These are phyloP conservation scores for Solanum pennellii DNA, from an alignment of 257 asterid species.

Conservation along the genomic window DNA sequence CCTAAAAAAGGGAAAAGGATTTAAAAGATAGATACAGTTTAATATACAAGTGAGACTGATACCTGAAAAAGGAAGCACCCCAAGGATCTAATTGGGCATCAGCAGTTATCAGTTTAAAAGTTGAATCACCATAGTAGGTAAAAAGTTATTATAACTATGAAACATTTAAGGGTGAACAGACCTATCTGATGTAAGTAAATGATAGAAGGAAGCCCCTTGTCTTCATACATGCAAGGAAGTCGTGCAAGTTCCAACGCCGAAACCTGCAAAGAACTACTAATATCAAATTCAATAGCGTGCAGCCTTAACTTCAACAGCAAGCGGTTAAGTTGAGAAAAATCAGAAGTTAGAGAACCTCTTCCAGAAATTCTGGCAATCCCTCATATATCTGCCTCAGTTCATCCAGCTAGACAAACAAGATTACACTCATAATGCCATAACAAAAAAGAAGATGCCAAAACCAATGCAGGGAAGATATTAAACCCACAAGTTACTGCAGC, in stretches of 20 bases:
- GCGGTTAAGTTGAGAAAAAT: conserved; percentile 1
- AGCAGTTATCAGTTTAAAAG: not conserved
- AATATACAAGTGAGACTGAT: not conserved
- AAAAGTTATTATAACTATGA: not conserved
- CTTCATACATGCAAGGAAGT: conserved; percentile 56
- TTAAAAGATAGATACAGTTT: not conserved
- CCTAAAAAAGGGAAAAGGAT: not conserved
- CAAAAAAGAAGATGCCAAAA: not conserved
- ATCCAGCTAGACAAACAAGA: conserved; percentile 64
- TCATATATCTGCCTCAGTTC: conserved; percentile 97
- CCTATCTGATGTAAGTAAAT: conserved; percentile 93
- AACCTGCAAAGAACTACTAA: conserved; percentile 42
- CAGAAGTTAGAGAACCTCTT: conserved; percentile 54
- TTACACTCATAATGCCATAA: not conserved
- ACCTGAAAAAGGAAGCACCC: not conserved
- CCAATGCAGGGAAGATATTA: not conserved
- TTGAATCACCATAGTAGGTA: not conserved
- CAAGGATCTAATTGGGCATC: not conserved
- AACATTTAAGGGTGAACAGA: conserved; percentile 17
- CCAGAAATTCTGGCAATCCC: conserved; percentile 91
- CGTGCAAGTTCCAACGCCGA: conserved; percentile 81
- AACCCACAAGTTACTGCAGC: not conserved
- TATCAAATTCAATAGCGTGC: not conserved
- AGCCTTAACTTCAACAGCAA: not conserved
- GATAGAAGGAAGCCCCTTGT: conserved; percentile 60